phyloP scores from a whole-genome alignment of 1,139 yeast species.

The Hansenula sp. region DNA sequence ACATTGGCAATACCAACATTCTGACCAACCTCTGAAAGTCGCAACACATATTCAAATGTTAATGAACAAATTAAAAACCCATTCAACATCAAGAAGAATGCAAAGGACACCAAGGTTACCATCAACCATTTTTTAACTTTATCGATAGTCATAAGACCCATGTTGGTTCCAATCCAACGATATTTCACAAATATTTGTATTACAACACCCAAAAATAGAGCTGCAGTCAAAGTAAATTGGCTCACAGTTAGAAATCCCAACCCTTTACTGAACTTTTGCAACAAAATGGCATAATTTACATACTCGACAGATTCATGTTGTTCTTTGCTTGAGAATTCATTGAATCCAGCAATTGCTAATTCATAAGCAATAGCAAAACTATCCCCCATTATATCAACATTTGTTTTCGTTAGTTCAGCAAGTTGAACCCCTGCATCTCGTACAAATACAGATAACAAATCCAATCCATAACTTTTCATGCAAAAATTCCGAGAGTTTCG shows the following conservation, averaged over 20 bases:
- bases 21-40: conserved; percentile 13
- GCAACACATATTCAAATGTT: conserved; percentile 18
- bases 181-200: conserved; percentile 5
- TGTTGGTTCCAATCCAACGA: background rate
- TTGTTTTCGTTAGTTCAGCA: conserved; percentile 36
- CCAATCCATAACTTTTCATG: conserved; percentile 38
- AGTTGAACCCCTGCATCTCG: conserved; percentile 49
- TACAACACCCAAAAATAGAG: conserved; percentile 2
- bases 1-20: conserved; percentile 23
- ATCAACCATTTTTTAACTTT: conserved; percentile 5
- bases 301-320: conserved; percentile 9
- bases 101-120: conserved; percentile 5
- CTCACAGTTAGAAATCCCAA: conserved; percentile 16
- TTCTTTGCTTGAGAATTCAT: conserved; percentile 13
- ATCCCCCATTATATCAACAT: conserved; percentile 36
- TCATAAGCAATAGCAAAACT: conserved; percentile 38
- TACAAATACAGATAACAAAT: conserved; percentile 41
- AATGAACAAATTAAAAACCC: conserved; percentile 18
- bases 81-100: conserved; percentile 10
- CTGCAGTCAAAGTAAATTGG: conserved; percentile 9
- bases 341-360: conserved; percentile 20
- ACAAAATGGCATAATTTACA: conserved; percentile 20
- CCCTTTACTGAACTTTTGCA: conserved; percentile 24
- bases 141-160: background rate
- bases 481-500: conserved; percentile 28